A percentile compares a stretch with the other conserved stretches of the same genome.
Evolutionary conservation across 768 basidiomycete species (phyloP).

Genomic region (Cystofilobasidium macerans): DNA sequence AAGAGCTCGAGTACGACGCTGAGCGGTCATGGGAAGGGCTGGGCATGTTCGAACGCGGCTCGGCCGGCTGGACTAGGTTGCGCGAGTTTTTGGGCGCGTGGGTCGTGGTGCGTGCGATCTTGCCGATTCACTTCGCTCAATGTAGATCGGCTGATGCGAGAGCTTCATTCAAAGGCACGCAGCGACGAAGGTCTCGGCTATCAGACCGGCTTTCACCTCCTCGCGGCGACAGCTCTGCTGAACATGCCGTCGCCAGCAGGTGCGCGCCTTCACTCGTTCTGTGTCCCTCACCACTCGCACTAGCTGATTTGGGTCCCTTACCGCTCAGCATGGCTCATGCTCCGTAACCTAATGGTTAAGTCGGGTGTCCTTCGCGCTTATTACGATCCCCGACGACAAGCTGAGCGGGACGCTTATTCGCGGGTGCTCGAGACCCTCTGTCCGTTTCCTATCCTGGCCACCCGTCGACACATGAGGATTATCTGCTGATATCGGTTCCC

Average conservation of each 20-base stretch:
- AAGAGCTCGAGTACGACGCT: constrained; percentile 14
- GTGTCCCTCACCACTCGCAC: background rate
- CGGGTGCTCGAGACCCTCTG: constrained; percentile 20
- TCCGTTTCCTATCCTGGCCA: constrained; percentile 1
- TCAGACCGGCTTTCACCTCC: constrained; percentile 16
- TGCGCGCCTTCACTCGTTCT: background rate
- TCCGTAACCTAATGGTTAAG: constrained; percentile 18
- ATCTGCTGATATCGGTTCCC: too few species aligned
- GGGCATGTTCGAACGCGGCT: constrained; percentile 12
- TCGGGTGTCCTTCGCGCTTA: constrained; percentile 22
- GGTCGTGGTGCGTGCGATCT: constrained; percentile 14
- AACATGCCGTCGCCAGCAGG: constrained; percentile 18
- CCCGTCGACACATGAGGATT: too few species aligned
- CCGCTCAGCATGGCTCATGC: constrained; percentile 18
- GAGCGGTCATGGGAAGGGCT: constrained; percentile 1
- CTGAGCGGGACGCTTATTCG: constrained; percentile 15
- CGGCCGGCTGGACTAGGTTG: constrained; percentile 3
- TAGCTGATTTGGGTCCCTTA: too few species aligned
- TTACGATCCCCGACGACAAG: constrained; percentile 6
- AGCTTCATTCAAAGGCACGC: background rate
- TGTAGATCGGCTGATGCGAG: background rate
- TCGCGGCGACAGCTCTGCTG: constrained; percentile 19
- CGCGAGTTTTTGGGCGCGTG: constrained; percentile 24
- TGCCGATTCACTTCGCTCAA: background rate
- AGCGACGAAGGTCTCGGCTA: constrained; percentile 23